phyloP scores from a whole-genome alignment of 2,329 filamentous ascomycete genomes.

The Ramichloridium luteum region DNA sequence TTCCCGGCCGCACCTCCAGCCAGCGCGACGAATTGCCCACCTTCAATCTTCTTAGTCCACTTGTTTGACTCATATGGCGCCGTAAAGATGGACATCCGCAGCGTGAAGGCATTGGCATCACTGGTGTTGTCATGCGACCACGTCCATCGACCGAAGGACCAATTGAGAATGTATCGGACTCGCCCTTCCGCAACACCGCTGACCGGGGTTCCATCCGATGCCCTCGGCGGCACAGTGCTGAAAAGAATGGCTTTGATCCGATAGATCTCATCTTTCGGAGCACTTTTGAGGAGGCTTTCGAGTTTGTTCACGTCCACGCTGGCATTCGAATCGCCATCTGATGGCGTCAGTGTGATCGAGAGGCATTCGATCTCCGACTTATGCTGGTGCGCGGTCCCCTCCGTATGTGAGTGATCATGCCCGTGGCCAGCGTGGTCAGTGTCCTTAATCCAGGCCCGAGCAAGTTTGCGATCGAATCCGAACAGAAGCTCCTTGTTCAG shows the following conservation, averaged over 20 bases:
- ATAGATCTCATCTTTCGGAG: conserved; percentile 89
- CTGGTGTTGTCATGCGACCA: conserved; percentile 51
- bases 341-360: conserved; percentile 52
- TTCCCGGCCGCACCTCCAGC: conserved; percentile 29
- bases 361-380: conserved; percentile 82
- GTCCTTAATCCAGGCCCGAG: conserved; percentile 33
- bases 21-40: conserved; percentile 18
- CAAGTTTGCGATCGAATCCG: conserved; percentile 74
- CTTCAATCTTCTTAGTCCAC: conserved; percentile 63
- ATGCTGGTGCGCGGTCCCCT: conserved; percentile 44
- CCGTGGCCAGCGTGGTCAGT: conserved; percentile 27
- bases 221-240: conserved; percentile 29
- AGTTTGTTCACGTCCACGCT: conserved; percentile 50
- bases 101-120: conserved; percentile 13
- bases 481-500: conserved; percentile 72
- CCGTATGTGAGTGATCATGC: conserved; percentile 33
- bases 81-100: conserved; percentile 65
- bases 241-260: conserved; percentile 69
- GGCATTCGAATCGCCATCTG: conserved; percentile 27
- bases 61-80: conserved; percentile 61
- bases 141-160: conserved; percentile 94
- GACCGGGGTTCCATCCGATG: conserved; percentile 26
- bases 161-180: conserved; percentile 79
- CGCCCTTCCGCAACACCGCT: conserved; percentile 23
- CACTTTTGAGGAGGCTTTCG: conserved; percentile 52